Percentiles rank a stretch among this genome's conserved stretches.
Conservation (phyloP, 192 early-diverging fungal species). For the Cladochytrium replicatum region DNA sequence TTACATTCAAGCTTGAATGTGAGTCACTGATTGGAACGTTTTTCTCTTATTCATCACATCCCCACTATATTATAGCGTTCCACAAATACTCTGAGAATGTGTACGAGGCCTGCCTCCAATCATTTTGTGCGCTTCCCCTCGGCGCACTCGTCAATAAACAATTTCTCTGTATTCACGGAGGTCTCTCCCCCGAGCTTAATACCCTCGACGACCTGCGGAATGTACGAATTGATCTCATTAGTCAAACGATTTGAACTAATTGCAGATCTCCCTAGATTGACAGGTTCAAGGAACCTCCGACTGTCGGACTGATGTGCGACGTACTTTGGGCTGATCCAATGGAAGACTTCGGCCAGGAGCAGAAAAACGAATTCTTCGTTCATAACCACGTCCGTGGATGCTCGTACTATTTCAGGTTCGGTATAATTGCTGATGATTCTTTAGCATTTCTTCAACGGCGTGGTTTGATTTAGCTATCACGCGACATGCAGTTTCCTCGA, state of each 20-base stretch:
- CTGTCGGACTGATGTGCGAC: constrained; percentile 74
- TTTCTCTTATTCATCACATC: no score
- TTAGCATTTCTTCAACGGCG: no score
- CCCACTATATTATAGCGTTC: no score
- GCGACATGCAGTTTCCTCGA: constrained; percentile 72
- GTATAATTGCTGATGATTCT: no score
- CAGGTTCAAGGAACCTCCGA: constrained; percentile 69
- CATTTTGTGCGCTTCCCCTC: constrained; percentile 66
- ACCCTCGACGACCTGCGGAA: constrained; percentile 64
- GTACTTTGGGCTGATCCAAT: constrained; percentile 72
- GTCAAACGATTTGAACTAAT: not conserved
- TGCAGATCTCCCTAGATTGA: constrained; percentile 38
- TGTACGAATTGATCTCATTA: constrained; percentile 7
- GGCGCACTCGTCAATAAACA: constrained; percentile 72
- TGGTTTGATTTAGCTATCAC: no score
- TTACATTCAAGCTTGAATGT: constrained; percentile 80
- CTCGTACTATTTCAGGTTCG: constrained; percentile 74
- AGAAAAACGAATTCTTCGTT: constrained; percentile 55
- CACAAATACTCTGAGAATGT: constrained; percentile 74
- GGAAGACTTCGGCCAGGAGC: constrained; percentile 75
- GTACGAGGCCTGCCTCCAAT: constrained; percentile 71
- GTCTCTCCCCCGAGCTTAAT: constrained; percentile 65
- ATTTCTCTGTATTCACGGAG: constrained; percentile 76
- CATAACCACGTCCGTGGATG: constrained; percentile 77
- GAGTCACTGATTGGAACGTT: no score